phyloP scores from a whole-genome alignment of 2,329 filamentous ascomycete species.

The Aureobasidium leucospermi region DNA sequence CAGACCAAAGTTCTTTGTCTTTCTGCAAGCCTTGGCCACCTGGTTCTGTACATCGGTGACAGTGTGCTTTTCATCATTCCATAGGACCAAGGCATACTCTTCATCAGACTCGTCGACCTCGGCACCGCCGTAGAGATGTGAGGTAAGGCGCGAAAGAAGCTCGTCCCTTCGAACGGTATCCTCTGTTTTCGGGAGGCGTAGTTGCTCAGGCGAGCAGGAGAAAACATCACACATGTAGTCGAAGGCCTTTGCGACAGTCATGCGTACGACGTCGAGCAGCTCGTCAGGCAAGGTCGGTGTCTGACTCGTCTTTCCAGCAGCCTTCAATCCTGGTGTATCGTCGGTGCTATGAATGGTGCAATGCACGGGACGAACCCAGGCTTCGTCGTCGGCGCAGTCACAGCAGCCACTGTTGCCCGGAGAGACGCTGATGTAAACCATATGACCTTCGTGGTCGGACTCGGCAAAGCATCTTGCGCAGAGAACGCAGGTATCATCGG shows the following conservation, averaged over 20 bases:
- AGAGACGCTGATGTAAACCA: constrained; percentile 81
- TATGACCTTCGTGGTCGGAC: constrained; percentile 89
- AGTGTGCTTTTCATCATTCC: constrained; percentile 99
- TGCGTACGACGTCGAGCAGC: constrained; percentile 67
- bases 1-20: constrained; percentile 60
- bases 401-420: constrained; percentile 92
- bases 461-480: constrained; percentile 92
- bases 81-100: constrained; percentile 79
- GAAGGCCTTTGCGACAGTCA: constrained; percentile 76
- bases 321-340: constrained; percentile 26
- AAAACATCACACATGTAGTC: constrained; percentile 98
- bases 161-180: constrained; percentile 79
- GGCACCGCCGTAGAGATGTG: constrained; percentile 59
- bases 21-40: constrained; percentile 79
- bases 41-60: constrained; percentile 85
- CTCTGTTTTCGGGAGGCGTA: constrained; percentile 75
- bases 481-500: constrained; percentile 90
- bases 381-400: constrained; percentile 93
- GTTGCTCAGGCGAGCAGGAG: constrained; percentile 92
- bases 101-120: constrained; percentile 53
- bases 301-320: constrained; percentile 48
- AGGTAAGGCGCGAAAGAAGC: constrained; percentile 64
- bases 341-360: constrained; percentile 84
- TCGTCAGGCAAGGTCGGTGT: constrained; percentile 58
- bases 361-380: constrained; percentile 79